Base-by-base conservation (phyloP, 768 basidiomycete genomes). In the Phylloporus scabripes region DNA sequence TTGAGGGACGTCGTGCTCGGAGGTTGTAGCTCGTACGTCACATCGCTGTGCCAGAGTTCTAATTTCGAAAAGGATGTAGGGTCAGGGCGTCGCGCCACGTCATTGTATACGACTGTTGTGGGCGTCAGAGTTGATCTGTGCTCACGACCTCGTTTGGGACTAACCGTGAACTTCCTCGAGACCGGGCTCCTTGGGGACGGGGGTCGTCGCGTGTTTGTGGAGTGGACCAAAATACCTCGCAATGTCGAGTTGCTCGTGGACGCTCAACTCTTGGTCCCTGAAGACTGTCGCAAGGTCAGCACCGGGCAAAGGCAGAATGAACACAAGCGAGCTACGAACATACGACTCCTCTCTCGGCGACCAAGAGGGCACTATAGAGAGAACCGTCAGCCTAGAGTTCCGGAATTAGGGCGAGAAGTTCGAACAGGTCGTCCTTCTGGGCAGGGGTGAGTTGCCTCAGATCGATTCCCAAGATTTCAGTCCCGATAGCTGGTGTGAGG, bases 31-130 rank as follows among this genome's bases (percentile, higher is more conserved):
- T 93, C 89, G 68, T 90, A 92, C 5, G 85, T 51, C 50, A 86
- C 87, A 64, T 92, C 91, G 2, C 83, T 80, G 67, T 91, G 88
- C 82, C 85, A 90, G 17, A 92, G 74, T 55, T 90, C 89, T 12
- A 82, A 55, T 61, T 85, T 83, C 11, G 85, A 77, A 61, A 85
- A 91, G 6, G 84, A 76, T 28, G 75, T 67, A 5, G 78, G 60
- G 56, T 87, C 81, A 9, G 82, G 82, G 43, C 82, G 78, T 15
- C 79, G 73, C 9, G 78, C 79, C 20, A 75, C 70, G 63, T 85
- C 82, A 51, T 79, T 85, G 65, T 84, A 89, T 21, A 87, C 84
- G 40, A 87, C 85, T 84, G 58, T 14, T 46, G 26, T 51, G 42
- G 38, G 32, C 44, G 48, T 54, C 45, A 54, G 46, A 45, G 21